Base-by-base conservation (phyloP, 352 stramenopile species). In the Phytopythium litorale region DNA sequence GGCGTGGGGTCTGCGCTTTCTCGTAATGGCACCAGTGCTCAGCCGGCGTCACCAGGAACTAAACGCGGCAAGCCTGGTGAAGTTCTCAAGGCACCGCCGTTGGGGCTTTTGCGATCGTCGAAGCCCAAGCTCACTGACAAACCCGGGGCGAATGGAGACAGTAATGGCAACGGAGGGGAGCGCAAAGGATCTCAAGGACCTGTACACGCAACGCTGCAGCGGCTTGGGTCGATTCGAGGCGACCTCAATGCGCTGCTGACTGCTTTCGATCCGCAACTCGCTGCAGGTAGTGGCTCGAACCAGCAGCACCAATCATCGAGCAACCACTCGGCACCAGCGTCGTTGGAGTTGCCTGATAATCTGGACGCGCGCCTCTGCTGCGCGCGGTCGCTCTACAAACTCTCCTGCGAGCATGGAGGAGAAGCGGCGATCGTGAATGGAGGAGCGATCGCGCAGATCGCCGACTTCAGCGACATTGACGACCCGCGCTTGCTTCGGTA, bases 361-460 rank as follows among this genome's bases (percentile, higher is more conserved):
- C 30, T 89, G 3, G 79, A 80, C 28, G 80, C 78, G 0, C 72
- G 82, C 9, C 54, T 88, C 2, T 83, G 73, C n/a, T 94, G 85
- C 57, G 82, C 81, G 3, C 71, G 77, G 21, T 94, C 85, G 12
- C 66, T 94, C 1, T 94, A 91, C 71, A 94, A 94, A 51, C 64
- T 94, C 0, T 94, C 82, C 5, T 90, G 84, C 18, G 81, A 91
- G 55, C 13, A 30, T 8, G 76, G 72, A 1, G 75, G 59, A 16
- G 85, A 94, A 38, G 43, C 77, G 7, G 67, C 76, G 6, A 90
- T 94, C 60, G 85, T 94, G 32, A 38, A 70, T 2, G 79, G 79
- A 18, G 83, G 79, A 0, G 85, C 85, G 0, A 87, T 94, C 9
- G 45, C 68, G 1, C 81, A 92, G 33, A 84, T 92, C 42, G 83